These are phyloP conservation scores for Zopfia rhizophila DNA, from an alignment of 2,329 filamentous ascomycete genomes.

Conservation along the genomic window DNA sequence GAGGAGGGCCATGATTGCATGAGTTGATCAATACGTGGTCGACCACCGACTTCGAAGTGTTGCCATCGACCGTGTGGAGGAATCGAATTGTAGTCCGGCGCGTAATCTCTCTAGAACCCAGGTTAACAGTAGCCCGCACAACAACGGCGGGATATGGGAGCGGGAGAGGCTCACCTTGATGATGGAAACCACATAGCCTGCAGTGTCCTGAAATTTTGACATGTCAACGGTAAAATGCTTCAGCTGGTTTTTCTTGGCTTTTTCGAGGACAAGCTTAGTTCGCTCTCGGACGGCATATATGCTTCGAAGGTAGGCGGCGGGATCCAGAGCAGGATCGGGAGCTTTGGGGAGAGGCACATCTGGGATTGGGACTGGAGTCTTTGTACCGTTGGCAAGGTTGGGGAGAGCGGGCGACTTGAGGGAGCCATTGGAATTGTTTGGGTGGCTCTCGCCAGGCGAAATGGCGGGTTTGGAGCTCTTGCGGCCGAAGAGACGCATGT, in stretches of 20 bases:
- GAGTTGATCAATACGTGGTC: constrained; percentile 77
- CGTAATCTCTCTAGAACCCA: constrained; percentile 71
- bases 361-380: constrained; percentile 63
- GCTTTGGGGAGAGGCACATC: constrained; percentile 84
- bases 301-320: constrained; percentile 89
- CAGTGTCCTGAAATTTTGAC: constrained; percentile 83
- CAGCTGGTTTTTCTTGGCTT: constrained; percentile 79
- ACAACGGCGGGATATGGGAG: constrained; percentile 3
- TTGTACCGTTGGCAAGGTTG: constrained; percentile 51
- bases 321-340: constrained; percentile 88
- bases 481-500: constrained; percentile 65
- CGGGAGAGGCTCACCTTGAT: constrained; percentile 76
- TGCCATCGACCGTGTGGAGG: constrained; percentile 89
- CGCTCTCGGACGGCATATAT: constrained; percentile 88
- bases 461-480: constrained; percentile 57
- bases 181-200: constrained; percentile 87
- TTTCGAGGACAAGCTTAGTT: constrained; percentile 76
- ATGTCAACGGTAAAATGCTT: constrained; percentile 91
- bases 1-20: constrained; percentile 74
- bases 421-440: constrained; percentile 59
- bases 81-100: constrained; percentile 75
- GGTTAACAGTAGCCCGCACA: constrained; percentile 4
- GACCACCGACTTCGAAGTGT: constrained; percentile 83
- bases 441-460: constrained; percentile 49
- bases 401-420: constrained; percentile 62